Evolutionary conservation across 2,329 filamentous ascomycete species (phyloP), one percentile per base, ranked within the genome.

Genomic region (Monilinia aucupariae): DNA sequence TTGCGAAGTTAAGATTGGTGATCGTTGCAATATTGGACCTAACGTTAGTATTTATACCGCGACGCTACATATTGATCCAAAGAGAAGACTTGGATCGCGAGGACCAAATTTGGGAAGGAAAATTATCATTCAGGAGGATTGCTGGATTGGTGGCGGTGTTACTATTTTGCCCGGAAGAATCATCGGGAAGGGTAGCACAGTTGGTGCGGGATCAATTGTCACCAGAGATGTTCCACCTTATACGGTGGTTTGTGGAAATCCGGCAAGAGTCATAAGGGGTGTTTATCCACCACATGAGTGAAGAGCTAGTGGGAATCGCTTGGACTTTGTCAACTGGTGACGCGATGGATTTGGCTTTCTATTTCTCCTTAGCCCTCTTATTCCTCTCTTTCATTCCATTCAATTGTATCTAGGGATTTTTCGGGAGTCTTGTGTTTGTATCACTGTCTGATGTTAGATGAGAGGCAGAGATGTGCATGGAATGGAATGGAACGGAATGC

Each of bases 1-100:
- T n/a, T 89, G 87, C 73, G 82, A 87, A 67, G 89, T 97, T 65
- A 85, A 80, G 53, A 92, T 97, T 71, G 92, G 92, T 3, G 85
- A 90, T 65, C 85, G 90, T 64, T 86, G 85, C 59, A 83, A 88
- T 72, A 87, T 92, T 67, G 91, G 91, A 2, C 89, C 91, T 0
- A 91, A 92, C 69, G 93, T 97, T 63, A 93, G 86, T 67, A 89
- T 97, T 68, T 90, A 91, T 72, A 92, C 89, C 20, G 85, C 87
- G 41, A 88, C 85, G 49, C 81, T 89, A 55, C 85, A 86, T 49
- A 85, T 87, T 17, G 91, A 96, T 73, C 85, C 88, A 34, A 85
- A 88, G 73, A 82, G 84, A 67, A 82, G 91, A 27, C 85, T 89
- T 70, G 92, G 91, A 8, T 88, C 85, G 53, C 85, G 86, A 68